Conservation (phyloP, 2,329 filamentous ascomycete species). For the Diplodia sapinea region DNA sequence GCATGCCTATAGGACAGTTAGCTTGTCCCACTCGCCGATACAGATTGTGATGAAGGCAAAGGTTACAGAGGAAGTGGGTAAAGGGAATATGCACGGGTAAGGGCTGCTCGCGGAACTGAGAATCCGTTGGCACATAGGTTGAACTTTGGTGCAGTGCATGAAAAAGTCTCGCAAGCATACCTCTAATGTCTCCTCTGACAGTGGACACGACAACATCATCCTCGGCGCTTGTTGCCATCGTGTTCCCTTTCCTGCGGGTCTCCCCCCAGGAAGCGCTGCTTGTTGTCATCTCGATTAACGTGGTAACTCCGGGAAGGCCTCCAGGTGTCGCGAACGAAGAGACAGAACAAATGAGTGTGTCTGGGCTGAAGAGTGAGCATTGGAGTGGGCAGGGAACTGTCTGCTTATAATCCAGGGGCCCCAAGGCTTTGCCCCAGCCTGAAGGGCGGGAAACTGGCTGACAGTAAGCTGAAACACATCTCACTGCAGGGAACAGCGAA, state of each 20-base stretch:
- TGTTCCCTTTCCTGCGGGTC: not conserved
- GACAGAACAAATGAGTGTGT: not conserved
- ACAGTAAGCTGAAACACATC: constrained; percentile 9
- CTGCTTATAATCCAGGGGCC: constrained; percentile 7
- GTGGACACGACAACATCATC: constrained; percentile 11
- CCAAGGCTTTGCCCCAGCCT: not conserved
- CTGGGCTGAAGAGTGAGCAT: constrained; percentile 1
- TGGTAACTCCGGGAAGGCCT: not conserved
- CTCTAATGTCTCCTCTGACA: constrained; percentile 8
- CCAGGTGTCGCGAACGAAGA: not conserved
- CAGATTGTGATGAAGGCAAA: not conserved
- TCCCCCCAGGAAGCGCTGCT: not conserved
- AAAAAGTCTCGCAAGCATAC: not conserved
- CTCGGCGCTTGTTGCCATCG: not conserved
- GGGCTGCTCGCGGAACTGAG: not conserved
- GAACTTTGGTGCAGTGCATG: not conserved
- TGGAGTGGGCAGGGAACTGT: not conserved
- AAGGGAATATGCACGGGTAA: not conserved
- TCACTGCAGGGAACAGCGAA: not conserved
- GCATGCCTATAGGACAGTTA: not conserved
- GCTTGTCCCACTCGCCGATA: no score
- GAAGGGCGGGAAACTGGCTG: not conserved
- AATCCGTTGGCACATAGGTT: not conserved
- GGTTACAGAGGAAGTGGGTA: not conserved
- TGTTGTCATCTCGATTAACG: constrained; percentile 3